Percentiles rank a stretch among this genome's conserved stretches.
phyloP scores from a whole-genome alignment of 768 basidiomycete species.

The Lactarius akahatsu region DNA sequence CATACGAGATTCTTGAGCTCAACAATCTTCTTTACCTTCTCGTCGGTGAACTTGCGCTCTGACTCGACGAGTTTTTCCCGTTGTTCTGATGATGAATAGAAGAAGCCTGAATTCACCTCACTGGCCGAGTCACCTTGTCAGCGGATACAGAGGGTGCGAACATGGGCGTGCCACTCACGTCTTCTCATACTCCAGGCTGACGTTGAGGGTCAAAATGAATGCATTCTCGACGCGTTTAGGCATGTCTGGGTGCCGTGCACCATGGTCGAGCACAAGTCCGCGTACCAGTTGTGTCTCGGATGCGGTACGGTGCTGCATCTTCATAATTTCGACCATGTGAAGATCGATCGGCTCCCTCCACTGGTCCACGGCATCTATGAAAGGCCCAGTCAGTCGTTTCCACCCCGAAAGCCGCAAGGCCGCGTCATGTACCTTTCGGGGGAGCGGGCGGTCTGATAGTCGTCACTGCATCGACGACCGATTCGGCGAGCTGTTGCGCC shows the following conservation, averaged over 20 bases:
- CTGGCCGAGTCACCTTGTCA: constrained; percentile 44
- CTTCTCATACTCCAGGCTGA: constrained; percentile 98
- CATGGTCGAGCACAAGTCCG: constrained; percentile 96
- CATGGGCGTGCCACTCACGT: constrained; percentile 63
- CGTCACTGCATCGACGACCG: constrained; percentile 93
- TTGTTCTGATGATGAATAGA: constrained; percentile 98
- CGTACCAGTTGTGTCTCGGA: constrained; percentile 95
- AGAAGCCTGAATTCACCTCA: constrained; percentile 99
- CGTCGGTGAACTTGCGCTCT: constrained; percentile 90
- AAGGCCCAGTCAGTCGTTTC: constrained; percentile 31
- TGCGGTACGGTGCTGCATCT: constrained; percentile 99
- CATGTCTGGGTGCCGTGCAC: constrained; percentile 98
- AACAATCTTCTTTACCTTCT: constrained; percentile 92
- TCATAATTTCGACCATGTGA: constrained; percentile 99
- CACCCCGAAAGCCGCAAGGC: constrained; percentile 25
- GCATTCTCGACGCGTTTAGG: constrained; percentile 97
- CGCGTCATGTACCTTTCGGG: constrained; percentile 48
- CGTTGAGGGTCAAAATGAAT: constrained; percentile 92
- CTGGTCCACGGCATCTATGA: constrained; percentile 58
- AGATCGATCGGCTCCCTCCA: constrained; percentile 92
- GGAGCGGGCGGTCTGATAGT: constrained; percentile 76
- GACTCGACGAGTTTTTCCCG: constrained; percentile 98
- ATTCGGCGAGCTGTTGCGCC: constrained; percentile 84
- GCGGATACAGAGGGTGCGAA: constrained; percentile 16
- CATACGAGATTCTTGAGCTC: constrained; percentile 96